Conservation (phyloP, 1,284 basidiomycete genomes). For the Gomphus bonarii region DNA sequence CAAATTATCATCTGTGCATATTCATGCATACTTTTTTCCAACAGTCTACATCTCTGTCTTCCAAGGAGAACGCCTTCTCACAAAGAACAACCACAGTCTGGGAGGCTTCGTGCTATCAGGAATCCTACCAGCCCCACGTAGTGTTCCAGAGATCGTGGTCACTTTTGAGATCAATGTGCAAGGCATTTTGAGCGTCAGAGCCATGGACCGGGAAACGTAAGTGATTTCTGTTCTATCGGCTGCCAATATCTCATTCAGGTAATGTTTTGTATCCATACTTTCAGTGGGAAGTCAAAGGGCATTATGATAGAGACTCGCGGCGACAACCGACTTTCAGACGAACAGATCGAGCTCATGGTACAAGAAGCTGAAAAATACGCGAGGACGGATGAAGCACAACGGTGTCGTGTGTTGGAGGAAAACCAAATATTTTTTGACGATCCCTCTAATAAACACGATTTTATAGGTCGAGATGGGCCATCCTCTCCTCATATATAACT, state of each 20-base stretch:
- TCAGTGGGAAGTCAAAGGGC: constrained; percentile 33
- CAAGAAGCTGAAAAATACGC: constrained; percentile 69
- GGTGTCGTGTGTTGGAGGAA: constrained; percentile 55
- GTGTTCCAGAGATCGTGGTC: constrained; percentile 52
- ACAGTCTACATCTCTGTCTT: constrained; percentile 80
- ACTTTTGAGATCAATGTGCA: constrained; percentile 44
- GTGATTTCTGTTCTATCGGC: constrained; percentile 21
- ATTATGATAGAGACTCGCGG: constrained; percentile 32
- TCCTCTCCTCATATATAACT: too few relatives aligned
- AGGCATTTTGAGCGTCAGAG: constrained; percentile 35
- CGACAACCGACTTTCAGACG: constrained; percentile 28
- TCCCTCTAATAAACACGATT: too few relatives aligned
- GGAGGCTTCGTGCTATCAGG: constrained; percentile 90
- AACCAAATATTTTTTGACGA: too few relatives aligned
- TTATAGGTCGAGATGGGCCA: too few relatives aligned
- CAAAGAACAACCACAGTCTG: constrained; percentile 96
- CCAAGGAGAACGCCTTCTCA: constrained; percentile 91
- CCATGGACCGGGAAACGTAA: constrained; percentile 44
- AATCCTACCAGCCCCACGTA: constrained; percentile 47
- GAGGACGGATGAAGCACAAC: constrained; percentile 76
- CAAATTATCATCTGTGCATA: background rate
- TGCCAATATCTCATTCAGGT: background rate
- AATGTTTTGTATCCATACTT: constrained; percentile 17
- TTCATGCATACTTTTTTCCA: background rate
- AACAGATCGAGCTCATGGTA: constrained; percentile 40